phyloP scores from a whole-genome alignment of 2,329 filamentous ascomycete species.

The Aspergillus uvarum region DNA sequence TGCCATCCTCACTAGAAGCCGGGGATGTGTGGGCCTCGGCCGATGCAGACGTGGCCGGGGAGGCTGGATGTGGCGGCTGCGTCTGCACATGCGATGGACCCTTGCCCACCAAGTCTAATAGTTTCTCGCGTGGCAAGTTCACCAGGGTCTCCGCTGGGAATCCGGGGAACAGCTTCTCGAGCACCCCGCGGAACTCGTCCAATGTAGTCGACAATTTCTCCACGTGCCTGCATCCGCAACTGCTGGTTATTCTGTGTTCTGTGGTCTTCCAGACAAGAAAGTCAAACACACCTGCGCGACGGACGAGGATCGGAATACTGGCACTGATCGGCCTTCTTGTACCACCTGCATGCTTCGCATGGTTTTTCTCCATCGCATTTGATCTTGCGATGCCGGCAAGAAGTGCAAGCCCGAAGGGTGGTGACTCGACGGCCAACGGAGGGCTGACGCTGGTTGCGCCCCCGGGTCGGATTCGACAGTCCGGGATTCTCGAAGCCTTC shows the following conservation, averaged over 20 bases:
- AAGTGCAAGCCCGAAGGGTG: constrained; percentile 61
- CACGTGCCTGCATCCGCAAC: constrained; percentile 30
- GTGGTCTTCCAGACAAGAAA: neutral
- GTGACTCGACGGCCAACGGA: constrained; percentile 38
- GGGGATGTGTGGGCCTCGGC: constrained; percentile 42
- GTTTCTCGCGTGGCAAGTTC: constrained; percentile 58
- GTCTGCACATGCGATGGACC: constrained; percentile 14
- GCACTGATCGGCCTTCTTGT: constrained; percentile 74
- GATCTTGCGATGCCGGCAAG: constrained; percentile 78
- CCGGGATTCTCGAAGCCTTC: constrained; percentile 42
- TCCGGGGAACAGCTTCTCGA: constrained; percentile 64
- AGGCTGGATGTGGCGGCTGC: constrained; percentile 39
- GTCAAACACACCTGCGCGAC: constrained; percentile 64
- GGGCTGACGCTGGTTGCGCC: constrained; percentile 35
- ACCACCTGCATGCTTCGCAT: constrained; percentile 79
- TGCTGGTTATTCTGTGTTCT: constrained; percentile 12
- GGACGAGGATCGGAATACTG: constrained; percentile 80
- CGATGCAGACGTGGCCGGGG: constrained; percentile 51
- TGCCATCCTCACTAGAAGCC: constrained; percentile 51
- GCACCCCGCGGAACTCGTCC: constrained; percentile 64
- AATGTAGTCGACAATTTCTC: constrained; percentile 64
- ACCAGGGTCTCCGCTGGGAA: constrained; percentile 53
- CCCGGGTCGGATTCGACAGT: constrained; percentile 27
- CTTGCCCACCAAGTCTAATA: constrained; percentile 55
- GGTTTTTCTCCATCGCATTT: constrained; percentile 80